These are phyloP conservation scores for Aspergillus panamensis DNA, from an alignment of 495 filamentous ascomycete genomes.

Conservation along the genomic window DNA sequence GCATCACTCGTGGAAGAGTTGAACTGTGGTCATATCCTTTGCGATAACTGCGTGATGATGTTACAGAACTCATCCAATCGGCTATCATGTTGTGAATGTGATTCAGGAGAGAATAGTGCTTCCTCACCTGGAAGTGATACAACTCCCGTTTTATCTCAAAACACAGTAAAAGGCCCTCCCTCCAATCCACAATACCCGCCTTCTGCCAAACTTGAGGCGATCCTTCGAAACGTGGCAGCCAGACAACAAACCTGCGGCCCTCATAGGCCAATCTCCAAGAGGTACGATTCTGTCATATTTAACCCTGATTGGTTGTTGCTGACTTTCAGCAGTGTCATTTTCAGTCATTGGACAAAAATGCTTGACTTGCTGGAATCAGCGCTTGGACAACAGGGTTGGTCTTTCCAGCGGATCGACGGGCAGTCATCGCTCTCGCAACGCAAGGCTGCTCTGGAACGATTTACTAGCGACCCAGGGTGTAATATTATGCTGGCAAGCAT, in stretches of 20 bases:
- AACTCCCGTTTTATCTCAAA: neutral
- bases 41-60: neutral
- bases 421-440: neutral
- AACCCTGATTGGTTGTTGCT: neutral
- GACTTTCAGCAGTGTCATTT: neutral
- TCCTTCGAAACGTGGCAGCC: neutral
- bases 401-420: neutral
- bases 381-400: neutral
- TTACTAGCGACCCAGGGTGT: neutral
- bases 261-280: neutral
- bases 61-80: neutral
- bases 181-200: neutral
- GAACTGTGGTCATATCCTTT: neutral
- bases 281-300: neutral
- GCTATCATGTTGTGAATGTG: neutral
- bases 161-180: neutral
- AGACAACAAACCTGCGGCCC: neutral
- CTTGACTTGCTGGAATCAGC: neutral
- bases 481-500: neutral
- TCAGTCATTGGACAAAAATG: neutral
- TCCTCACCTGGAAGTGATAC: neutral
- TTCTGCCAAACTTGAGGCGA: neutral
- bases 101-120: neutral
- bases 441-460: neutral
- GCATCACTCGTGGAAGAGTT: neutral